Percentiles rank a stretch among this genome's conserved stretches.
Conservation (phyloP, 768 basidiomycete genomes). For the Tricholoma flavovirens region DNA sequence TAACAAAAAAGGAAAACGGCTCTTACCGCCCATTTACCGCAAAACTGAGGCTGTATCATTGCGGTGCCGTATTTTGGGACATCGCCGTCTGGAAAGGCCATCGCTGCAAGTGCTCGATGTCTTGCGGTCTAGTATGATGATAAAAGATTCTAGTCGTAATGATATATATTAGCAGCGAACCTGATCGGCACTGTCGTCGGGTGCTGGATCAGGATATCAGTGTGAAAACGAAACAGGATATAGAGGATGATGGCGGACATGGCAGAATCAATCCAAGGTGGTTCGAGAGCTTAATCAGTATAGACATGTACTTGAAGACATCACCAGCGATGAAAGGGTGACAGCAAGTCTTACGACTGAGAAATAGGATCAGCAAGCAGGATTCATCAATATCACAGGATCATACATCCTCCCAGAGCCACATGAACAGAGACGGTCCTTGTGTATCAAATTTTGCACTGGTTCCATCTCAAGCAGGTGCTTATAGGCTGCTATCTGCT, state of each 20-base stretch:
- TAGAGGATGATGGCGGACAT: constrained; percentile 32
- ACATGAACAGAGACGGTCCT: constrained; percentile 73
- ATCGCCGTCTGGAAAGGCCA: constrained; percentile 55
- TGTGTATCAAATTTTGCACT: constrained; percentile 66
- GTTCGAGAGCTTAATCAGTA: constrained; percentile 85
- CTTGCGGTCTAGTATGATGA: constrained; percentile 24
- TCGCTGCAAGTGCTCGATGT: constrained; percentile 53
- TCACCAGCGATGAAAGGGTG: constrained; percentile 48
- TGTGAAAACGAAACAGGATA: neutral
- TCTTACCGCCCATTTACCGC: constrained; percentile 82
- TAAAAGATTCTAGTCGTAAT: neutral
- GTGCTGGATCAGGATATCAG: constrained; percentile 36
- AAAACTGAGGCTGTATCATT: constrained; percentile 58
- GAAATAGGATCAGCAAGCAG: constrained; percentile 3
- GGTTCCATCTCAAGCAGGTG: constrained; percentile 56
- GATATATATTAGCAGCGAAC: constrained; percentile 23
- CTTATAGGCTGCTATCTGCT: constrained; percentile 71
- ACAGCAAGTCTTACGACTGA: constrained; percentile 40
- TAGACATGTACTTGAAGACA: constrained; percentile 72
- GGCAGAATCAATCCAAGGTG: constrained; percentile 85
- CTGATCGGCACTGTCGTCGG: constrained; percentile 65
- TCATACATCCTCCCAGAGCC: constrained; percentile 53
- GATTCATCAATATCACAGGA: neutral
- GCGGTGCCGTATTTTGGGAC: constrained; percentile 58
- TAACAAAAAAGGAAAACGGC: neutral